Conservation (phyloP, 2,329 filamentous ascomycete genomes). For the Ceratocystis papillata region DNA sequence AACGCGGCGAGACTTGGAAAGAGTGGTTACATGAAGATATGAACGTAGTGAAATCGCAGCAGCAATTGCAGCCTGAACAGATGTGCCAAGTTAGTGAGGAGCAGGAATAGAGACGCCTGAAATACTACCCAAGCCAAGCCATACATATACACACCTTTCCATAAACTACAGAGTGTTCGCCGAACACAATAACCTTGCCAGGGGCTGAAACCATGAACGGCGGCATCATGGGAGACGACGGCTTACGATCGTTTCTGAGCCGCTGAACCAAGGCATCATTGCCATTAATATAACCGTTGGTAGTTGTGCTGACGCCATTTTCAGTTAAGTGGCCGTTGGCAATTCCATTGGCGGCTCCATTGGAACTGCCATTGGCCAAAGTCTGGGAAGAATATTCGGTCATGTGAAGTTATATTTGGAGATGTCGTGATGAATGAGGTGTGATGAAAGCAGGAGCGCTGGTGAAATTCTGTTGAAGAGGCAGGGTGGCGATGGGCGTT, state of each 20-base stretch:
- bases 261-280: constrained; percentile 32
- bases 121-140: not conserved
- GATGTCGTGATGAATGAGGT: not conserved
- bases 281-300: constrained; percentile 29
- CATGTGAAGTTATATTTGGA: constrained; percentile 15
- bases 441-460: not conserved
- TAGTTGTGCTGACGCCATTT: not conserved
- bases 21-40: constrained; percentile 87
- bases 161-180: constrained; percentile 95
- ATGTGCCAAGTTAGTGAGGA: constrained; percentile 11
- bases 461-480: not conserved
- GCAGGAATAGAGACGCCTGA: constrained; percentile 16
- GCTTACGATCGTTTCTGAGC: constrained; percentile 42
- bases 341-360: constrained; percentile 20
- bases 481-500: not conserved
- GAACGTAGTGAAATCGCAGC: constrained; percentile 91
- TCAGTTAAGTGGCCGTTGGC: constrained; percentile 27
- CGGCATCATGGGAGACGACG: constrained; percentile 61
- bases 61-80: constrained; percentile 67
- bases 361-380: constrained; percentile 17
- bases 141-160: constrained; percentile 57
- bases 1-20: constrained; percentile 83
- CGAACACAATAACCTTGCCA: constrained; percentile 96
- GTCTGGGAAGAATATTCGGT: constrained; percentile 16
- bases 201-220: constrained; percentile 97